Evolutionary conservation across 768 basidiomycete species (phyloP), one percentile per base, ranked within the genome.

Genomic region (Hebeloma cylindrosporum): DNA sequence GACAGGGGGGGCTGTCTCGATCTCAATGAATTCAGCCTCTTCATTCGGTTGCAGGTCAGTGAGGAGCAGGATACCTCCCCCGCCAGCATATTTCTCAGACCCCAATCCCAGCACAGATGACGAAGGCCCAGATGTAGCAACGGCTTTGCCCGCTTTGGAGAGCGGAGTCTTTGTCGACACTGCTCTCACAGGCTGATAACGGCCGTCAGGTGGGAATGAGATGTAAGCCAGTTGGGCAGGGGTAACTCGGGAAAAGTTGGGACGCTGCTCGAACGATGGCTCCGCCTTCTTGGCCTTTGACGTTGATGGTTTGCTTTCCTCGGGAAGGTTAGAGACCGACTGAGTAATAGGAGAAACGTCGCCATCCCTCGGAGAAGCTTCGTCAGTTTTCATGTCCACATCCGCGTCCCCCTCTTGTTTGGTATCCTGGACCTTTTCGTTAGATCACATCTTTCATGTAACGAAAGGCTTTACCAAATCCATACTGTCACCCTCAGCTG

Each of bases 211-310:
- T 0, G 91, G 83, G 78, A 98, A 95, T 35, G 80, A 76, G 59
- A 98, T 79, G 65, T 87, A 80, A n/a, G 79, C 69, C 20, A 95
- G 70, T 62, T 99, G 96, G 0, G 85, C 81, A 14, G 94, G 90
- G 2, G 88, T 91, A 16, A 97, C 94, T 37, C 96, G 85, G 14
- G 92, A 88, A 60, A 97, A 85, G 71, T 99, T 99, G 16, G 81
- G 70, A 8, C 90, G 71, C 47, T 69, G 76, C 68, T 96, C 92
- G 9, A 73, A 86, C 2, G 77, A 67, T 2, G 90, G 83, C 59
- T 99, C 96, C 11, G 66, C 59, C 63, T 84, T 90, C 58, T 81
- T 82, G 46, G 75, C 46, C n/a, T 67, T 56, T 26, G 69, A 59
- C 45, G 70, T 48, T 11, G 65, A 52, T 46, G 67, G 47, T 52